phyloP scores from a whole-genome alignment of 352 stramenopile species.

The Globisporangium heterothallicum region DNA sequence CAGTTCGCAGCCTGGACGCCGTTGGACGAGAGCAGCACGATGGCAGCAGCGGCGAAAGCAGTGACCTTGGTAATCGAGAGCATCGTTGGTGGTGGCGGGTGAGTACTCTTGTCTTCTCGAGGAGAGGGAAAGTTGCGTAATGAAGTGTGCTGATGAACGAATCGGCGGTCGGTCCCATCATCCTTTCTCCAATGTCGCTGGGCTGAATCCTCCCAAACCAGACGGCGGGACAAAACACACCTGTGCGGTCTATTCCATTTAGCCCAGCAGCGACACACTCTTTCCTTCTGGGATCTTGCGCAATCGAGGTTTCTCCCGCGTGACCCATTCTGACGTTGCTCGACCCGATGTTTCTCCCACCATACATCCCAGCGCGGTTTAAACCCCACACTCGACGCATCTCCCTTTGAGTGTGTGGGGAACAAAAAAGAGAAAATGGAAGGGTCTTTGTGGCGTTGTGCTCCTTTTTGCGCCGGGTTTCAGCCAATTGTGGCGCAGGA shows the following conservation, averaged over 20 bases:
- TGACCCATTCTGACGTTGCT: too few species aligned
- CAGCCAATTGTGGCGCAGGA: background rate
- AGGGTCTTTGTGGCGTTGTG: background rate
- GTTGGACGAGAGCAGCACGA: background rate
- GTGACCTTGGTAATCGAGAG: background rate
- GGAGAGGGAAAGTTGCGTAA: background rate
- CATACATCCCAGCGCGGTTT: too few species aligned
- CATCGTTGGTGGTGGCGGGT: background rate
- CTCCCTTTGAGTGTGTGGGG: background rate
- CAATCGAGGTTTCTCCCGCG: too few species aligned
- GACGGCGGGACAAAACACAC: too few species aligned
- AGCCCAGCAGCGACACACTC: too few species aligned
- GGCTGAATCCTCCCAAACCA: background rate
- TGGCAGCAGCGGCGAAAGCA: background rate
- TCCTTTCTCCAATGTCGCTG: background rate
- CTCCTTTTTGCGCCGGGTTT: background rate
- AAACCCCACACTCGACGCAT: background rate
- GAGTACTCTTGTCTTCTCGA: background rate
- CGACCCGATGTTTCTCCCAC: too few species aligned
- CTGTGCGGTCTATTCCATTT: too few species aligned
- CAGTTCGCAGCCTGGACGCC: slow-evolving; percentile 6
- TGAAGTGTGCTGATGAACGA: too few species aligned
- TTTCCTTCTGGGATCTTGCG: too few species aligned
- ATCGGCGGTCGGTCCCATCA: too few species aligned
- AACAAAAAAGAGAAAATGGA: slow-evolving; percentile 1